phyloP scores from a whole-genome alignment of 192 early-diverging fungal genomes.

The Umbelopsis ramanniana region DNA sequence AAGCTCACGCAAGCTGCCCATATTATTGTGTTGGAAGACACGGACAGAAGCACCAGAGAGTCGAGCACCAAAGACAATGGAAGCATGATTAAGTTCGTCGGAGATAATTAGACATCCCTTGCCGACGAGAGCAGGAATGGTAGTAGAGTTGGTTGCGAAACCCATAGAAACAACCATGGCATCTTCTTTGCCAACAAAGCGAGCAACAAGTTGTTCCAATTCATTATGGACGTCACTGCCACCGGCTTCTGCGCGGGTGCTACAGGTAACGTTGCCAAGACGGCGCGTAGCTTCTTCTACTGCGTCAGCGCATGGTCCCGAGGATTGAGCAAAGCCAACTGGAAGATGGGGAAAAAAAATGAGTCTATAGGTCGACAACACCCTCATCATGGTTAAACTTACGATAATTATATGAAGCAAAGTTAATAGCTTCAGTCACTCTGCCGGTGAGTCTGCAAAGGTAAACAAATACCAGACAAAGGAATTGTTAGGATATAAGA shows the following conservation, averaged over 20 bases:
- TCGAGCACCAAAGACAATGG: conserved; percentile 84
- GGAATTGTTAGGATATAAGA: conserved; percentile 7
- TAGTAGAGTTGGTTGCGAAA: conserved; percentile 89
- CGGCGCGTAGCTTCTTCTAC: conserved; percentile 70
- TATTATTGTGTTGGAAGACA: conserved; percentile 88
- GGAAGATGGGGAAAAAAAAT: background rate
- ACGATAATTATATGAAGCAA: conserved; percentile 90
- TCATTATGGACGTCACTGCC: conserved; percentile 64
- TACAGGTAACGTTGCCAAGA: conserved; percentile 65
- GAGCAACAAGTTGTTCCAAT: conserved; percentile 76
- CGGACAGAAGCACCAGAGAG: conserved; percentile 82
- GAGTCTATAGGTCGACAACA: background rate
- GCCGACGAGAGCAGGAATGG: conserved; percentile 80
- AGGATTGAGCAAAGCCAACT: conserved; percentile 85
- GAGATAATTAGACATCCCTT: conserved; percentile 82
- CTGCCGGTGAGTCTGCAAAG: conserved; percentile 64
- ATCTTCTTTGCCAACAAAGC: conserved; percentile 84
- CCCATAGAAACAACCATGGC: conserved; percentile 88
- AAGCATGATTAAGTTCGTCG: conserved; percentile 90
- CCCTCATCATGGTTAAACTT: background rate
- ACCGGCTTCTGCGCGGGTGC: conserved; percentile 70
- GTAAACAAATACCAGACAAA: background rate
- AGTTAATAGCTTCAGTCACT: conserved; percentile 73
- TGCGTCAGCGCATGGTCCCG: conserved; percentile 86
- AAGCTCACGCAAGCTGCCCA: conserved; percentile 67